Base-by-base conservation (phyloP, 2,329 filamentous ascomycete species). In the Colletotrichum higginsianum region DNA sequence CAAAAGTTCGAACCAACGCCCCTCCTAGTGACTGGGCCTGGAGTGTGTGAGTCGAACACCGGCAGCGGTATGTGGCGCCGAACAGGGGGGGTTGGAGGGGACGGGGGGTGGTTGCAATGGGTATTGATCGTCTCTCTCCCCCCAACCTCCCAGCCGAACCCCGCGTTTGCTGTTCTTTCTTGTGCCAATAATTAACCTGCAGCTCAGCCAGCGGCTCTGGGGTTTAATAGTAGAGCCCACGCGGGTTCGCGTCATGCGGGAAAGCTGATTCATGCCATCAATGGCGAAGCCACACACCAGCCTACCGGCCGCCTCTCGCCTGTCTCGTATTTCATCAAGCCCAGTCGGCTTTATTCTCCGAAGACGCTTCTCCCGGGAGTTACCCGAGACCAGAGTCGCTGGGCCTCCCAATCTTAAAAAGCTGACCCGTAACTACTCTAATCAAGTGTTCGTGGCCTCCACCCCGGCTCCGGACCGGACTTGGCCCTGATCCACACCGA, bases 401-500 rank as follows among this genome's bases (percentile, higher is more conserved):
- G 26, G 40, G n/a, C 40, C 44, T 15, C 40, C 58, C 62, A 61
- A 67, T 61, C 18, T 56, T 50, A 56, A 61, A 56, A 61, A 61
- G n/a, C 30, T 30, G 46, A 38, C 50, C 68, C 46, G 49, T 53
- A 38, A 38, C 55, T 53, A 42, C 44, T 46, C 13, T 62, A 56
- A 23, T 40, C 26, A n/a, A 35, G 40, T n/a, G 38, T 23, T 26
- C 46, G 26, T 44, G 38, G 30, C 16, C 67, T 63, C 68, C 68
- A 63, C 68, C 16, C 35, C 68, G 68, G 68, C 26, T 40, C 65
- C 64, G 68, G 52, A 46, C 50, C 68, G 65, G 65, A 55, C 58
- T 68, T 71, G 58, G 52, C 52, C 47, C 11, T 30, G 35, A 26
- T 68, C 68, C 68, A 71, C 58, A 46, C 23, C 40, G 46, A 52